Evolutionary conservation across 176 grass and related monocot genomes (phyloP).

Genomic region (Elymus sibiricus): DNA sequence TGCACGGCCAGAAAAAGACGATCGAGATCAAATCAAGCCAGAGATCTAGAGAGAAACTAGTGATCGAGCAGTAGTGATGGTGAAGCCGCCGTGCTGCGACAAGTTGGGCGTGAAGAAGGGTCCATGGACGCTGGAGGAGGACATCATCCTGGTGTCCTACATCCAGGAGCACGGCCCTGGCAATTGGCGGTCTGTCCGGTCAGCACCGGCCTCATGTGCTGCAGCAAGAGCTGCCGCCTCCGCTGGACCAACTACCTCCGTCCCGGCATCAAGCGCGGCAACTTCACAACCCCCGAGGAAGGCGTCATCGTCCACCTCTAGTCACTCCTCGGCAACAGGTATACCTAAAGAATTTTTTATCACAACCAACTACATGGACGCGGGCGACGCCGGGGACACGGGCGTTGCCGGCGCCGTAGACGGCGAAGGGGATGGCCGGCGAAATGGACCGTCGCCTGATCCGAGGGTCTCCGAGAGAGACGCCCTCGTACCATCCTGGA

Average conservation of each 20-base stretch:
- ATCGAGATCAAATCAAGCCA: not conserved
- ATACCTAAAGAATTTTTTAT: too few relatives aligned
- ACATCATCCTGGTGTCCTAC: conserved; percentile 81
- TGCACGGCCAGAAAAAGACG: conserved; percentile 2
- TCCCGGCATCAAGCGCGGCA: conserved; percentile 70
- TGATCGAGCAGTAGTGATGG: conserved; percentile 35
- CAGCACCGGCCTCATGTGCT: conserved; percentile 73
- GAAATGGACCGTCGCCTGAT: too few relatives aligned
- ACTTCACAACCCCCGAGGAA: conserved; percentile 81
- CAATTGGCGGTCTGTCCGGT: conserved; percentile 78
- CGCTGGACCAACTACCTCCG: conserved; percentile 92
- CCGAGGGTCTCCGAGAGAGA: too few relatives aligned
- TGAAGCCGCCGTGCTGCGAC: conserved; percentile 81
- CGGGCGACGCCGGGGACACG: too few relatives aligned
- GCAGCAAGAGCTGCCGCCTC: conserved; percentile 92
- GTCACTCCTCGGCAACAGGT: conserved; percentile 87
- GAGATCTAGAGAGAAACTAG: not conserved
- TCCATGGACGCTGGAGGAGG: conserved; percentile 90
- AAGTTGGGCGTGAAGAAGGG: conserved; percentile 78
- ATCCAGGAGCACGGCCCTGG: conserved; percentile 83
- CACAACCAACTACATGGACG: too few relatives aligned
- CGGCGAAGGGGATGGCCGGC: too few relatives aligned
- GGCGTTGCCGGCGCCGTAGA: too few relatives aligned
- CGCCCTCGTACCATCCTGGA: too few relatives aligned
- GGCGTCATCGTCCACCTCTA: conserved; percentile 79